A percentile compares a stretch with the other conserved stretches of the same genome.
These are phyloP conservation scores for Alternaria hordeiaustralica DNA, from an alignment of 2,329 filamentous ascomycete genomes.

Conservation along the genomic window DNA sequence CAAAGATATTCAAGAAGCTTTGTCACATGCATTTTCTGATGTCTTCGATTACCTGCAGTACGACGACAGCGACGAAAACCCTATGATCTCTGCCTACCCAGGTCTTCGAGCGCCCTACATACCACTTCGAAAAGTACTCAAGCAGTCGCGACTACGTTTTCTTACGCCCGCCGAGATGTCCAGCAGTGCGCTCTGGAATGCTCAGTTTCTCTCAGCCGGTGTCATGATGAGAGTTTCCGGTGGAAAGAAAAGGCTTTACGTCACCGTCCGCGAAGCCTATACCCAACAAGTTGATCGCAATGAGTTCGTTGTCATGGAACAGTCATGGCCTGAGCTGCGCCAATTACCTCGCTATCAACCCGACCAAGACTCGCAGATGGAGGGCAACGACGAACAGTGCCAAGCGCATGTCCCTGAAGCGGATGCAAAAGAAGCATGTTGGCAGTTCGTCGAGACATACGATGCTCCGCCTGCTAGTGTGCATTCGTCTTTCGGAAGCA, in stretches of 20 bases:
- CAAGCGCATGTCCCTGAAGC: conserved; percentile 61
- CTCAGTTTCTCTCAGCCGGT: conserved; percentile 71
- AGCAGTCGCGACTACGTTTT: conserved; percentile 74
- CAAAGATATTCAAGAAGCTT: conserved; percentile 69
- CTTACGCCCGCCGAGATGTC: conserved; percentile 74
- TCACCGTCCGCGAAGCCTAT: conserved; percentile 78
- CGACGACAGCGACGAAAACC: conserved; percentile 36
- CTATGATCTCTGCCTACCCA: conserved; percentile 45
- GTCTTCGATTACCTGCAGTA: conserved; percentile 50
- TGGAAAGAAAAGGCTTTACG: conserved; percentile 69
- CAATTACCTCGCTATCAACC: conserved; percentile 65
- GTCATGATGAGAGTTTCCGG: conserved; percentile 75
- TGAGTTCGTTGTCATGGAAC: conserved; percentile 15
- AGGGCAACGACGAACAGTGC: conserved; percentile 46
- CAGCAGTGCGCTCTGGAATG: conserved; percentile 74
- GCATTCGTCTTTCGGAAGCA: conserved; percentile 54
- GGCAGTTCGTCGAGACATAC: conserved; percentile 70
- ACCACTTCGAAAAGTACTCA: conserved; percentile 78
- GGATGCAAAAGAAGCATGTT: conserved; percentile 69
- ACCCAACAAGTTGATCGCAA: conserved; percentile 63
- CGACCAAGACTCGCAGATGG: conserved; percentile 47
- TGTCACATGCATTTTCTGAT: conserved; percentile 67
- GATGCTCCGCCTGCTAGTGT: conserved; percentile 62
- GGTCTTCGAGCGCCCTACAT: conserved; percentile 73
- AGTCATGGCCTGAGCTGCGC: conserved; percentile 70